A percentile compares a stretch with the other conserved stretches of the same genome.
Conservation (phyloP, 352 stramenopile genomes). For the Globisporangium cylindrosporum region DNA sequence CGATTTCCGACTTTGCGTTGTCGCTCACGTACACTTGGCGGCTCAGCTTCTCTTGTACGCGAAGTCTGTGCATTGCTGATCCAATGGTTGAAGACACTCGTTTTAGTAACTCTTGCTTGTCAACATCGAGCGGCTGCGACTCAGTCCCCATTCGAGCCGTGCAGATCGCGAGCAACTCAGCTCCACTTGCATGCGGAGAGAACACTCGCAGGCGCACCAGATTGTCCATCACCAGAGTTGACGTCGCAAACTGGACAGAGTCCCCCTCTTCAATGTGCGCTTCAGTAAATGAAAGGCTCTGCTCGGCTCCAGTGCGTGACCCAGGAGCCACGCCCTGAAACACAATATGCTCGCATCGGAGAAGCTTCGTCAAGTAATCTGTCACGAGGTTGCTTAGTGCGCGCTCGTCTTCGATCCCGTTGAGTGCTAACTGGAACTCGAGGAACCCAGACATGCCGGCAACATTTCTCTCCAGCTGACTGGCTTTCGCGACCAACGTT, state of each 20-base stretch:
- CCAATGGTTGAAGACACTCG: constrained; percentile 4
- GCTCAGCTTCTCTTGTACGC: neutral
- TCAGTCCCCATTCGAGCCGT: constrained; percentile 4
- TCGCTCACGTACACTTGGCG: neutral
- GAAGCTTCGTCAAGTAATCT: constrained; percentile 13
- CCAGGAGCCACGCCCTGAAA: neutral
- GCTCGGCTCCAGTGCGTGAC: neutral
- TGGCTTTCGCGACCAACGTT: neutral
- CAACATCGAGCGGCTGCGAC: neutral
- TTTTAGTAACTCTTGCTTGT: constrained; percentile 15
- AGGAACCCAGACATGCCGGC: neutral
- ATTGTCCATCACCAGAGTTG: constrained; percentile 17
- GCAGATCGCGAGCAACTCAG: constrained; percentile 7
- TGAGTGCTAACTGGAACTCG: constrained; percentile 4
- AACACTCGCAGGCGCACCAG: constrained; percentile 16
- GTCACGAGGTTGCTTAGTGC: constrained; percentile 3
- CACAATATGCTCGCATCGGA: constrained; percentile 7
- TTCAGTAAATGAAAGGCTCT: neutral
- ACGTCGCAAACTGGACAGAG: neutral
- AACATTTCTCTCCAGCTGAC: neutral
- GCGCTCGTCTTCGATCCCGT: neutral
- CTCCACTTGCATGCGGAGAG: neutral
- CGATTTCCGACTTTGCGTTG: constrained; percentile 2
- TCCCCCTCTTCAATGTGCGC: neutral
- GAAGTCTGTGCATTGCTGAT: constrained; percentile 7